Percentiles rank a stretch among this genome's conserved stretches.
These are phyloP conservation scores for Saturnispora diversa DNA, from an alignment of 805 yeast species.

Conservation along the genomic window DNA sequence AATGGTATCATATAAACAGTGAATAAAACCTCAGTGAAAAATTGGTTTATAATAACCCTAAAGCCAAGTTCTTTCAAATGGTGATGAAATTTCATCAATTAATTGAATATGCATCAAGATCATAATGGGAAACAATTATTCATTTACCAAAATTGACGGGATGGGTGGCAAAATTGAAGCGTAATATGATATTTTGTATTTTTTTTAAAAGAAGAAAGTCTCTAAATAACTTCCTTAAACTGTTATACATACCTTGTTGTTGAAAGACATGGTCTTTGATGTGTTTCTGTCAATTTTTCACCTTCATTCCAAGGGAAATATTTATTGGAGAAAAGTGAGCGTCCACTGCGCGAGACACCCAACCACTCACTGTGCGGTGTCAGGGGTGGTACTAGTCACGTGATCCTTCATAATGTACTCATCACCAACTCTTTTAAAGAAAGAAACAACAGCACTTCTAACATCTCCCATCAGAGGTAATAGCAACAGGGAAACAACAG, in stretches of 20 bases:
- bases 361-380: slow-evolving; percentile 7
- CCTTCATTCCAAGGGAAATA: neutral
- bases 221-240: too few species aligned
- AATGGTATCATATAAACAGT: too few species aligned
- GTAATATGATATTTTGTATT: too few species aligned
- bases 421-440: slow-evolving; percentile 46
- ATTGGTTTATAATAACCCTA: too few species aligned
- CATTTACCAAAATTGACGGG: too few species aligned
- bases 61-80: too few species aligned
- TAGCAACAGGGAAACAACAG: slow-evolving; percentile 51
- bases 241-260: slow-evolving; percentile 18
- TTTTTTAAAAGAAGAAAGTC: too few species aligned
- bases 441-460: slow-evolving; percentile 51
- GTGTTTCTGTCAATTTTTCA: neutral
- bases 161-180: too few species aligned
- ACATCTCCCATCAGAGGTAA: slow-evolving; percentile 33
- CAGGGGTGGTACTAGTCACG: slow-evolving; percentile 12
- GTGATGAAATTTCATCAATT: too few species aligned
- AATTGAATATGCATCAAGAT: too few species aligned
- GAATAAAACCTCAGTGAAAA: too few species aligned
- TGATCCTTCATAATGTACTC: slow-evolving; percentile 19
- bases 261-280: slow-evolving; percentile 15
- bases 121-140: too few species aligned
- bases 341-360: neutral
- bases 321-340: neutral